Evolutionary conservation across 495 filamentous ascomycete species (phyloP), one percentile per base, ranked within the genome.

Genomic region (Melanomma pulvis-pyrius): DNA sequence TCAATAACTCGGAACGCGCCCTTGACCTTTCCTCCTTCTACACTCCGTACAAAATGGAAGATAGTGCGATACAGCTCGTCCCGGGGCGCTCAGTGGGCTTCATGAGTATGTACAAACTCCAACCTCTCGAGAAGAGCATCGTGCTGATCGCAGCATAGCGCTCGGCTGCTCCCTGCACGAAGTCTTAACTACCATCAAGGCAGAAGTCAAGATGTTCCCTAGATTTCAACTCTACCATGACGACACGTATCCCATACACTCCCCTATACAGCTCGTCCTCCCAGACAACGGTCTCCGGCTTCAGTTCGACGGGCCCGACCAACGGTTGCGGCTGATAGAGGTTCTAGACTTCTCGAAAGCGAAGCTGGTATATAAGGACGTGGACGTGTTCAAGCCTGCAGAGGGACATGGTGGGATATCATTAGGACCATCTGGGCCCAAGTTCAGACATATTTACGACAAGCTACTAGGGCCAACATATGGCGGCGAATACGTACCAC

Each of bases 231-330:
- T 97, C 50, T 83, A 85, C 57, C 93, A 94, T 76, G 90, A 89
- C 24, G 77, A 84, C 7, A 75, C 78, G 17, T 78, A 88, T 15
- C 94, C 94, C 28, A 80, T 97, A 11, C 79, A 74, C n/a, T 81
- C 86, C 5, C 90, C 91, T 0, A 82, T 96, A 22, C 74, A 90
- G 34, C 73, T 98, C 29, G 82, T 80, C 39, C 84, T 97, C 12
- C 90, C 92, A 11, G 82, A 83, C 6, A 97, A 97, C 76, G 94
- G 94, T 21, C 70, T 98, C 26, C 90, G 93, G 13, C 78, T 98
- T 52, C 91, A 90, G 26, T 98, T 98, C 71, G 94, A 98, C 73
- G 94, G 93, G 0, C 87, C 92, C 2, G 92, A 97, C 71, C 94
- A 98, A 77, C 84, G 93, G 46, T 80, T 98, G 17, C 89, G 94